phyloP scores from a whole-genome alignment of 2,329 filamentous ascomycete species.

The Cercospora sp. region DNA sequence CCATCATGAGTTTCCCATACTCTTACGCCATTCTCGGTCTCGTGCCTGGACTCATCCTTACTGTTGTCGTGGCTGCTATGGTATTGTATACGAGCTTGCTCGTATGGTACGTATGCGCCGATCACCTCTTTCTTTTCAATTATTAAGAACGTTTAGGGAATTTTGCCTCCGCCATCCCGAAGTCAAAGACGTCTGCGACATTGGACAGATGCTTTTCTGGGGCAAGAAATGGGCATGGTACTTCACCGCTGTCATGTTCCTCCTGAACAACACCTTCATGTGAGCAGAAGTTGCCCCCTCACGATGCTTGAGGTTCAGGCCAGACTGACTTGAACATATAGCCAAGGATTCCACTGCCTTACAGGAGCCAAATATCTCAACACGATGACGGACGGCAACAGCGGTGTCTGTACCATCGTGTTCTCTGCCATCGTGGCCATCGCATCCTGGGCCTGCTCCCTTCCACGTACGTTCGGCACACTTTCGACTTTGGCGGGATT shows the following conservation, averaged over 20 bases:
- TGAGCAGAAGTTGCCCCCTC: background rate
- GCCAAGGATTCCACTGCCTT: conserved; percentile 77
- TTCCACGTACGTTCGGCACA: conserved; percentile 81
- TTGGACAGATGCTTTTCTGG: conserved; percentile 94
- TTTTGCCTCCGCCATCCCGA: conserved; percentile 91
- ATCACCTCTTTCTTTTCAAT: background rate
- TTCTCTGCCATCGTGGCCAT: conserved; percentile 74
- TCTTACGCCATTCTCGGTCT: conserved; percentile 86
- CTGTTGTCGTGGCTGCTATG: conserved; percentile 70
- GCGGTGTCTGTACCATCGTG: conserved; percentile 72
- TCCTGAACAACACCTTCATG: conserved; percentile 76
- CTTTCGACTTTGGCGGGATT: conserved; percentile 76
- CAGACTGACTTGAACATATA: conserved; percentile 54
- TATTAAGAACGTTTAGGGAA: conserved; percentile 57
- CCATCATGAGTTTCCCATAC: conserved; percentile 94
- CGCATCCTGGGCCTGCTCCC: conserved; percentile 74
- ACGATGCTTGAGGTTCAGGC: background rate
- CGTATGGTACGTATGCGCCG: conserved; percentile 53
- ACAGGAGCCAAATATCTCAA: conserved; percentile 86
- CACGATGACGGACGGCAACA: conserved; percentile 73
- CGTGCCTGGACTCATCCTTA: conserved; percentile 82
- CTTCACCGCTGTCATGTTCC: conserved; percentile 77
- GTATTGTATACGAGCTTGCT: conserved; percentile 81
- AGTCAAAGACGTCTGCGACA: conserved; percentile 88
- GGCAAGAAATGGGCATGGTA: conserved; percentile 69